Percentiles rank a stretch among this genome's conserved stretches.
Conservation (phyloP, 2,329 filamentous ascomycete species). For the Colletotrichum sp. region DNA sequence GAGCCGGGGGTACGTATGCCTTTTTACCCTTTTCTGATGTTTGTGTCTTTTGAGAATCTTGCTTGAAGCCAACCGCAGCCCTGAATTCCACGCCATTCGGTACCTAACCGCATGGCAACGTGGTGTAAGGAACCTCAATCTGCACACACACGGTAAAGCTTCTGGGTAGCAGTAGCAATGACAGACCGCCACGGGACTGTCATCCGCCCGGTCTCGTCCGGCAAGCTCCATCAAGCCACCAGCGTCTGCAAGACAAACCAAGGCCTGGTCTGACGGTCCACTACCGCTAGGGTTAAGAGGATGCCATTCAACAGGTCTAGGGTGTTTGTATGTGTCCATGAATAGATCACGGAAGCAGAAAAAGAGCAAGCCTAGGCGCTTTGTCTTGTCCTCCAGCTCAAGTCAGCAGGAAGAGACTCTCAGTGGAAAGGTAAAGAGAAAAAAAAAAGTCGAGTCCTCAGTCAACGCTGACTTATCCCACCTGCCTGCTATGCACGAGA, state of each 20-base stretch:
- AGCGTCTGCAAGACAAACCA: not conserved
- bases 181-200: slow-evolving; percentile 9
- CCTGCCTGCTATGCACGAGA: not conserved
- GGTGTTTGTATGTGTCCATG: not conserved
- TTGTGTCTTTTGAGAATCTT: slow-evolving; percentile 4
- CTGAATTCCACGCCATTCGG: not conserved
- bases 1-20: slow-evolving; percentile 21
- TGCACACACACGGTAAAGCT: not conserved
- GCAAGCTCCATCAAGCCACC: slow-evolving; percentile 4
- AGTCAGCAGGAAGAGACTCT: not conserved
- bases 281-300: not conserved
- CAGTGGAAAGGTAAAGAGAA: not conserved
- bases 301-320: not conserved
- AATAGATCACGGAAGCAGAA: not conserved
- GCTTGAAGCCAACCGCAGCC: slow-evolving; percentile 12
- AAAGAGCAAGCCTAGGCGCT: not conserved
- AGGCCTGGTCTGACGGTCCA: not conserved
- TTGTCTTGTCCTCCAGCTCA: not conserved
- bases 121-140: not conserved
- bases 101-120: slow-evolving; percentile 2
- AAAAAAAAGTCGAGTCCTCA: not conserved
- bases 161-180: not conserved
- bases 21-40: slow-evolving; percentile 19
- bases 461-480: slow-evolving; percentile 12
- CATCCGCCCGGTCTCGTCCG: slow-evolving; percentile 11